Percentiles rank a stretch among this genome's conserved stretches.
Conservation (phyloP, 2,329 filamentous ascomycete species). For the Penicillium sp. region DNA sequence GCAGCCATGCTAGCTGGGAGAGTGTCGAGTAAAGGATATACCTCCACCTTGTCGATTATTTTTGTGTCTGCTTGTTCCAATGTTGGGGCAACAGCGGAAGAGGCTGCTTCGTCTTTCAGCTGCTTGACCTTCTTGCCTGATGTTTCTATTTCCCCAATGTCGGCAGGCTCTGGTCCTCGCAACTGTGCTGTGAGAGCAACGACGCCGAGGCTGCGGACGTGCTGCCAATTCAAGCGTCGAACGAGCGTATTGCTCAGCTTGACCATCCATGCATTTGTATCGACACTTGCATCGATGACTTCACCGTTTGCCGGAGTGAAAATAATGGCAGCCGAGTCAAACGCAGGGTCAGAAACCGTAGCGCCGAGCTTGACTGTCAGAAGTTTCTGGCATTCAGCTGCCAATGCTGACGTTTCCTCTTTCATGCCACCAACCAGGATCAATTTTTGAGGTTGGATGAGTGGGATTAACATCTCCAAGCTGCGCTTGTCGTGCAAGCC, state of each 20-base stretch:
- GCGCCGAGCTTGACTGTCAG: slow-evolving; percentile 47
- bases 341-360: slow-evolving; percentile 40
- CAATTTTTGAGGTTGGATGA: slow-evolving; percentile 90
- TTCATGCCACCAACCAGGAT: slow-evolving; percentile 82
- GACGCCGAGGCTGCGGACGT: slow-evolving; percentile 82
- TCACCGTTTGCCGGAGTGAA: slow-evolving; percentile 77
- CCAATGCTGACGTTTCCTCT: slow-evolving; percentile 75
- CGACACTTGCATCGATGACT: slow-evolving; percentile 84
- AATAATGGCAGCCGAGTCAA: slow-evolving; percentile 62
- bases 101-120: slow-evolving; percentile 48
- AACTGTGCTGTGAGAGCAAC: slow-evolving; percentile 84
- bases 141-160: slow-evolving; percentile 35
- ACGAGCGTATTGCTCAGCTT: slow-evolving; percentile 83
- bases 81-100: slow-evolving; percentile 25
- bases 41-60: slow-evolving; percentile 32
- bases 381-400: slow-evolving; percentile 74
- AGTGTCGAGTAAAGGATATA: slow-evolving; percentile 57
- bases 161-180: slow-evolving; percentile 50
- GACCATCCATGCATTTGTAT: slow-evolving; percentile 96
- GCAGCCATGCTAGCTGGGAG: slow-evolving; percentile 64
- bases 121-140: slow-evolving; percentile 55
- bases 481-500: slow-evolving; percentile 92
- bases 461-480: slow-evolving; percentile 88
- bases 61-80: slow-evolving; percentile 16
- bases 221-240: slow-evolving; percentile 90